Evolutionary conservation across 768 basidiomycete genomes (phyloP), one percentile per base, ranked within the genome.

Genomic region (Naganishia randhawae): DNA sequence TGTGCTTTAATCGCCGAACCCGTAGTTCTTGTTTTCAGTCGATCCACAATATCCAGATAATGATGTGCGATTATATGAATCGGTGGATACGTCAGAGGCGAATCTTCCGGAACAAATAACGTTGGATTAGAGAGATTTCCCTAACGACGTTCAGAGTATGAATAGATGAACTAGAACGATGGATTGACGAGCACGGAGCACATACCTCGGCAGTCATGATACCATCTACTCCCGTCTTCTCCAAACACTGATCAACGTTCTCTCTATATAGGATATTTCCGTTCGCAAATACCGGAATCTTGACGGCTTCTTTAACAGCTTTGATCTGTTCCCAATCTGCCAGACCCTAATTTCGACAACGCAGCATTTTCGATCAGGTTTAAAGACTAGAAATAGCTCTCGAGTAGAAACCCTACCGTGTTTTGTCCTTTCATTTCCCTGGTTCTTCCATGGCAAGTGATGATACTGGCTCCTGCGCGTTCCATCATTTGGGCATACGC

Each of bases 401-500:
- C 5, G 27, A 14, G 31, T 25, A 13, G 1, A 35, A 7, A 19
- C 78, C 84, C 48, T 73, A 88, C 89, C 0, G 88, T 83, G 51
- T 86, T 85, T 64, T 91, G 89, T 1, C 95, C 96, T 22, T 95
- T 87, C 80, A 95, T 92, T 72, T 97, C 94, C 33, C 93, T 85
- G 50, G 87, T 84, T 7, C 96, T 86, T 0, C 96, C 96, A 71
- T 99, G 96, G 72, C 92, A 92, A 0, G 93, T 91, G 13, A 98
- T 82, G 50, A 97, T 91, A 76, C 98, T 94, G 0, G 95, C 96
- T 0, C 96, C 96, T 0, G 96, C 93, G 0, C 86, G 82, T 81
- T 96, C 93, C 45, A 99, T 86, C 93, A 98, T 96, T 76, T 89
- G 85, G 1, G 96, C 96, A 72, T 99, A 99, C 70, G 87, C 88